phyloP scores from a whole-genome alignment of 768 basidiomycete species.

The Tulasnella sp. region DNA sequence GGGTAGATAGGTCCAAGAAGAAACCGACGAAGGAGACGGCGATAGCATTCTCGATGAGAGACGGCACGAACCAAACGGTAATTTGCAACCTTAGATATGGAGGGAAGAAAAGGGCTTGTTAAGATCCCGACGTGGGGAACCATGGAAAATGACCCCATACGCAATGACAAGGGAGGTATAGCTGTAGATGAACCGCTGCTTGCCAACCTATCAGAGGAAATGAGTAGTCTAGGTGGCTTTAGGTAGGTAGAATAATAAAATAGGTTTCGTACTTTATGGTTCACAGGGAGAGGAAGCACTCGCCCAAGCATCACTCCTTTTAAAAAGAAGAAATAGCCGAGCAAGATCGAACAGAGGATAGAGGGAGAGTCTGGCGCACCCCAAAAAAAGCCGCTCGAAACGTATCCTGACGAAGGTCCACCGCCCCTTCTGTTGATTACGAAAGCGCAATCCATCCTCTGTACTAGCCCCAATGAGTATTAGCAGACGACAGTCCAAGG shows the following conservation, averaged over 20 bases:
- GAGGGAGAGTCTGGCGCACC: neutral
- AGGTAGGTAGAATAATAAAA: no score
- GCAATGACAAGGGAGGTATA: conserved; percentile 24
- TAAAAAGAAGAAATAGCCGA: no score
- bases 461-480: neutral
- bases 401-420: conserved; percentile 44
- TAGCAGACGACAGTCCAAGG: neutral
- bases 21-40: conserved; percentile 34
- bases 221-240: no score
- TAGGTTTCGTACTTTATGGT: conserved; percentile 10
- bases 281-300: conserved; percentile 8
- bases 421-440: conserved; percentile 41
- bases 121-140: neutral
- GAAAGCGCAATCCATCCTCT: conserved; percentile 52
- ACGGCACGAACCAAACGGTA: conserved; percentile 33
- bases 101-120: neutral
- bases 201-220: conserved; percentile 15
- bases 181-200: conserved; percentile 20
- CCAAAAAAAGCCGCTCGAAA: conserved; percentile 45
- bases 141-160: neutral
- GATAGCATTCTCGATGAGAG: conserved; percentile 33
- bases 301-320: conserved; percentile 16
- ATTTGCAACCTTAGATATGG: conserved; percentile 27
- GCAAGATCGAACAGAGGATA: no score
- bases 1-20: conserved; percentile 34